These are phyloP conservation scores for Metarhizium sp. DNA, from an alignment of 2,329 filamentous ascomycete genomes.

Conservation along the genomic window DNA sequence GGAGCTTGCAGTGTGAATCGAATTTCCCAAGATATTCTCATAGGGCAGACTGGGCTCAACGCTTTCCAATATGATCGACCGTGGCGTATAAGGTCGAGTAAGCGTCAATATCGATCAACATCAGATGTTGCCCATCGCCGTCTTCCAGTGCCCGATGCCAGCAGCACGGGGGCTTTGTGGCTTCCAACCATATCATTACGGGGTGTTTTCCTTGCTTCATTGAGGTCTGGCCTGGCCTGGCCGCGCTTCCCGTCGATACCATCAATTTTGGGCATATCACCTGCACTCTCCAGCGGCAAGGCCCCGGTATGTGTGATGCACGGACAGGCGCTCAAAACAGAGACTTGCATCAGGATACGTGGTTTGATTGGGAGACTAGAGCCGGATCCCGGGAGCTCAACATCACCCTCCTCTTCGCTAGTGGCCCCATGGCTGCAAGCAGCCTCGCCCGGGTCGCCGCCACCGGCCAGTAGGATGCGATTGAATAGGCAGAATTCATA, in stretches of 20 bases:
- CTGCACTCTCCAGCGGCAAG: conserved; percentile 4
- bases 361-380: conserved; percentile 10
- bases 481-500: conserved; percentile 1
- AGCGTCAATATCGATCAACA: not conserved
- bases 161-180: not conserved
- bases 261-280: conserved; percentile 7
- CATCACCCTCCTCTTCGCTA: not conserved
- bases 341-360: conserved; percentile 11
- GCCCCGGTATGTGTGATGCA: conserved; percentile 5
- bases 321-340: conserved; percentile 8
- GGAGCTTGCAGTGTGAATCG: too few relatives aligned
- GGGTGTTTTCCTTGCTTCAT: too few relatives aligned
- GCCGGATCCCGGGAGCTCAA: conserved; percentile 8
- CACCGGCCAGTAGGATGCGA: not conserved
- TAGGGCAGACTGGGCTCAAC: too few relatives aligned
- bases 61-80: too few relatives aligned
- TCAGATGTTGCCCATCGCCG: not conserved
- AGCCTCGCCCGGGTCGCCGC: conserved; percentile 7
- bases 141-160: not conserved
- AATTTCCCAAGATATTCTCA: too few relatives aligned
- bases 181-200: not conserved
- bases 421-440: conserved; percentile 6
- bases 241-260: not conserved
- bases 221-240: not conserved
- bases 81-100: too few relatives aligned